These are phyloP conservation scores for Penstemon davidsonii DNA, from an alignment of 257 asterid genomes.

Conservation along the genomic window DNA sequence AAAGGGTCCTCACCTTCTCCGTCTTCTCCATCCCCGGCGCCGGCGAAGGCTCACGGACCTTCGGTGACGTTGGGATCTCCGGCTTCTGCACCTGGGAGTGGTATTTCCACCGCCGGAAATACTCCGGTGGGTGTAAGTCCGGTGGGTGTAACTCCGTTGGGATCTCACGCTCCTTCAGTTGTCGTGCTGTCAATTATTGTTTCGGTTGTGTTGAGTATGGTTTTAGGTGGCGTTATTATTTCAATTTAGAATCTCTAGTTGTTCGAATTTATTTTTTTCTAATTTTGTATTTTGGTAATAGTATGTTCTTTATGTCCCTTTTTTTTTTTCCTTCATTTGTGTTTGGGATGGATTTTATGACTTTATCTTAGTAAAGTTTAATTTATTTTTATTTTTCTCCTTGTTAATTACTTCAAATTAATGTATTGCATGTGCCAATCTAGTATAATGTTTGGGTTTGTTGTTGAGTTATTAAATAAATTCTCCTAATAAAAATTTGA, in stretches of 20 bases:
- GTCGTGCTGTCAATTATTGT: not conserved
- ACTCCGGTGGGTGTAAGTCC: not conserved
- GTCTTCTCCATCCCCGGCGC: slow-evolving; percentile 23
- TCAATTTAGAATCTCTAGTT: not conserved
- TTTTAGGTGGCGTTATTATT: not conserved
- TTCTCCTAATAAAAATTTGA: not conserved
- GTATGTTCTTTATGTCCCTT: not conserved
- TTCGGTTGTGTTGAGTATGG: slow-evolving; percentile 10
- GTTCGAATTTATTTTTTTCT: not conserved
- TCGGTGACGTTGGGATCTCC: not conserved
- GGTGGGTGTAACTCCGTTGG: not conserved
- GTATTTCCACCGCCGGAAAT: not conserved
- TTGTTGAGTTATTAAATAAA: too few relatives aligned
- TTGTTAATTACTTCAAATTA: not conserved
- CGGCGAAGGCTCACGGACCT: not conserved
- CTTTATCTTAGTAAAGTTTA: too few relatives aligned
- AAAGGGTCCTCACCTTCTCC: slow-evolving; percentile 13
- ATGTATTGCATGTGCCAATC: not conserved
- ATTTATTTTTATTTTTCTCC: not conserved
- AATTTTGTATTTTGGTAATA: not conserved
- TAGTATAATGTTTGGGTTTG: too few relatives aligned
- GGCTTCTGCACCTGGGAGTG: not conserved
- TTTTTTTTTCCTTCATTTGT: not conserved
- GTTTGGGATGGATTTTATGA: not conserved
- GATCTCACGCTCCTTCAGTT: not conserved